phyloP scores from a whole-genome alignment of 257 asterid genomes.

The Voacanga thouarsii region DNA sequence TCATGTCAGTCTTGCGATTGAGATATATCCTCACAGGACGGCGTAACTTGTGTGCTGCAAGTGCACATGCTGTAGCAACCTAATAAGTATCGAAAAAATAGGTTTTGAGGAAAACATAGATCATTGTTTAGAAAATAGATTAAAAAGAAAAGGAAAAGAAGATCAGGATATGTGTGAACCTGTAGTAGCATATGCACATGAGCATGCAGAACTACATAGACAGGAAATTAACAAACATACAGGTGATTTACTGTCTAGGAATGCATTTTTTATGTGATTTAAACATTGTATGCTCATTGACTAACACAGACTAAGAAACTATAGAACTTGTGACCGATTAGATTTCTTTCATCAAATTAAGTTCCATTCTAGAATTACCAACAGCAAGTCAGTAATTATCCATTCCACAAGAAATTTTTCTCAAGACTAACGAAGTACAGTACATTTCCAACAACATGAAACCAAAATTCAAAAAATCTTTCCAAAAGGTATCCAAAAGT shows the following conservation, averaged over 20 bases:
- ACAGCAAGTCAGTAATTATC: not conserved
- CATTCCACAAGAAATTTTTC: not conserved
- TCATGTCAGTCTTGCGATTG: constrained; percentile 66
- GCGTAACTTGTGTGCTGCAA: constrained; percentile 65
- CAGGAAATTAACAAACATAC: not conserved
- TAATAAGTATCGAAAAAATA: constrained; percentile 2
- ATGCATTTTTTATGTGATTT: not conserved
- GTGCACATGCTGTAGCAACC: constrained; percentile 75
- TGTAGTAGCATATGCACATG: not conserved
- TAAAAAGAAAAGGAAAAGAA: not conserved
- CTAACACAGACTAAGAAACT: not conserved
- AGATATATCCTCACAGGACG: constrained; percentile 64
- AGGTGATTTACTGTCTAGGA: not conserved
- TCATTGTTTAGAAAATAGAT: not conserved
- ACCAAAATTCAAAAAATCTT: not conserved
- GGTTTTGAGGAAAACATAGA: not conserved
- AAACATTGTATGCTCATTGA: not conserved
- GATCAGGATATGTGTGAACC: not conserved
- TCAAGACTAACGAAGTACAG: not conserved
- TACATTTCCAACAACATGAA: not conserved
- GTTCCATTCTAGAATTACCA: not conserved
- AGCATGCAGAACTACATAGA: not conserved
- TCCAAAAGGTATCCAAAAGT: not conserved
- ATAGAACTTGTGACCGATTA: not conserved
- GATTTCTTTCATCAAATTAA: not conserved